A percentile compares a stretch with the other conserved stretches of the same genome.
These are phyloP conservation scores for Trichoderma endophyticum DNA, from an alignment of 2,329 filamentous ascomycete genomes.

Conservation along the genomic window DNA sequence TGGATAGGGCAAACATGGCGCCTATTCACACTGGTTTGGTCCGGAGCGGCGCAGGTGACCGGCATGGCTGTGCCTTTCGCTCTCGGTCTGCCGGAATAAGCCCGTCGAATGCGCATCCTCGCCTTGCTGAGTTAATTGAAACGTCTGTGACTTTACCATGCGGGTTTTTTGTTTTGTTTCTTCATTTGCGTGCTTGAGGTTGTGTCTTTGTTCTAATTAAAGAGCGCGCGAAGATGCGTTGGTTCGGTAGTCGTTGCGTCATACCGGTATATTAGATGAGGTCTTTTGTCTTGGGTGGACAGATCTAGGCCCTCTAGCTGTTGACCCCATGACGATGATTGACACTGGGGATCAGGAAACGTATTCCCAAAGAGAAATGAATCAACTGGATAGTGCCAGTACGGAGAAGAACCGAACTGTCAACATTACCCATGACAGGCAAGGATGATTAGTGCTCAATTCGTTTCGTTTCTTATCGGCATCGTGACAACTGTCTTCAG, in stretches of 20 bases:
- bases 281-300: not conserved
- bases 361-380: not conserved
- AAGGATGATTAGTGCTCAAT: not conserved
- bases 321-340: not conserved
- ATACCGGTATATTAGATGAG: not conserved
- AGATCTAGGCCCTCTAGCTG: not conserved
- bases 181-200: not conserved
- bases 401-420: not conserved
- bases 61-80: not conserved
- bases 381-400: not conserved
- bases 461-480: not conserved
- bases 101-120: not conserved
- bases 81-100: not conserved
- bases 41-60: slow-evolving; percentile 2
- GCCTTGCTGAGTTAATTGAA: not conserved
- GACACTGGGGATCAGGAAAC: not conserved
- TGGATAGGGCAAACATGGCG: not conserved
- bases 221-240: not conserved
- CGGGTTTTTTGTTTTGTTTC: not conserved
- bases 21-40: not conserved
- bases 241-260: not conserved
- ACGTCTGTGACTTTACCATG: not conserved
- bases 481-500: not conserved
- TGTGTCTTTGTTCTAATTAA: not conserved
- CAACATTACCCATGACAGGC: not conserved